Conservation (phyloP, 208 protist genomes). For the Strigomonas galati region DNA sequence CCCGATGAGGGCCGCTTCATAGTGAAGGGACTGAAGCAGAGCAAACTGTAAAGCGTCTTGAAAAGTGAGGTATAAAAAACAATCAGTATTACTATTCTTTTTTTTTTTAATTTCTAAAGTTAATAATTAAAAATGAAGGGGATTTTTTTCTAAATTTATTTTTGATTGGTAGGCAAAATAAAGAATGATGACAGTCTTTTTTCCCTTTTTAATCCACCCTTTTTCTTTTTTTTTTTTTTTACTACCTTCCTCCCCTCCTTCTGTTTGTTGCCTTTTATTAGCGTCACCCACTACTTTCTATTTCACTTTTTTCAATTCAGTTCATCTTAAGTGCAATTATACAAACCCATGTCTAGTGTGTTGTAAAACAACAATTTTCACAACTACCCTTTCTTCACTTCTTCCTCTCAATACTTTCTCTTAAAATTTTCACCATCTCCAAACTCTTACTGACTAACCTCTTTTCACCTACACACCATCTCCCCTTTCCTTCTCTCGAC, state of each 20-base stretch:
- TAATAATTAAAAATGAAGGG: too few relatives aligned
- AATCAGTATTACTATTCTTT: too few relatives aligned
- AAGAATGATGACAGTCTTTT: not conserved
- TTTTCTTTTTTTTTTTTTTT: constrained; percentile 9
- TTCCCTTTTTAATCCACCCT: not conserved
- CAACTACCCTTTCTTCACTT: too few relatives aligned
- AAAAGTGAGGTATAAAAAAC: not conserved
- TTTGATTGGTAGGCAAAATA: too few relatives aligned
- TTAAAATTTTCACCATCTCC: not conserved
- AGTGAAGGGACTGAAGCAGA: constrained; percentile 9
- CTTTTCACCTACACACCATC: too few relatives aligned
- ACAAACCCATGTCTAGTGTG: too few relatives aligned
- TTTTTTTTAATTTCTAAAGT: too few relatives aligned
- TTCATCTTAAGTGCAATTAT: too few relatives aligned
- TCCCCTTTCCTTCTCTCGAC: not conserved
- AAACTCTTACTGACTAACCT: not conserved
- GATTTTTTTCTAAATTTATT: too few relatives aligned
- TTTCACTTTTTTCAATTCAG: not conserved
- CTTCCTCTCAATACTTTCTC: constrained; percentile 1
- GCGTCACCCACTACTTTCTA: not conserved
- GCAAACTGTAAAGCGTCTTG: not conserved
- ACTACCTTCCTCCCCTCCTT: not conserved
- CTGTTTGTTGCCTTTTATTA: not conserved
- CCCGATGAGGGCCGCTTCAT: constrained; percentile 25
- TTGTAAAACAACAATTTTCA: too few relatives aligned